Base-by-base conservation (phyloP, 305 asterid genomes). In the Coffea humblotiana region DNA sequence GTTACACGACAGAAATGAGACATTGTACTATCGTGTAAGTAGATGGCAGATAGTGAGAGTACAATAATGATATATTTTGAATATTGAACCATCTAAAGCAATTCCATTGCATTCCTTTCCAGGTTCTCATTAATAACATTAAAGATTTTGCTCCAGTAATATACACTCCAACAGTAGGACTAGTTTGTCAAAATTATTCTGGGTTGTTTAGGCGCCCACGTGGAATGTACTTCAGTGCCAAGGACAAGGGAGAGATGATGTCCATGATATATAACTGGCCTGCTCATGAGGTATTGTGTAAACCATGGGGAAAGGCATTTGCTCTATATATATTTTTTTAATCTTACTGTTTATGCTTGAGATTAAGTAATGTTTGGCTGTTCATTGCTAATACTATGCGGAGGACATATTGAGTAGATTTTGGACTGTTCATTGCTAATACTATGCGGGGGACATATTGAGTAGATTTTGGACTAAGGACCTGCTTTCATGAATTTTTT, bases 211-310 rank as follows among this genome's bases (percentile, higher is more conserved):
- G 99, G 73, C 95, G 99, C 64, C 99, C 99, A 43, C 98, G 99
- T 78, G 99, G 99, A 80, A 96, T 96, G 99, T 96, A 96, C 83
- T 96, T 96, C 93, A 92, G 97, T 87, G 98, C 98, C 87, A 96
- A 90, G 88, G 99, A 96, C 81, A 96, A 90, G 90, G 99, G 99
- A 82, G 99, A 96, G 88, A 96, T 96, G 99, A 94, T 96, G 99
- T 96, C 99, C 79, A 94, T 96, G 98, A 93, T 96, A 86, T 93
- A 91, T 82, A 96, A 96, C 85, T 96, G 99, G 99, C 99, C 99
- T 80, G 86, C 91, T 74, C 84, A 82, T 74, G 89, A 96, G 97
- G 99, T 96, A 85, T 81, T 68, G 27, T 74, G 74, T 79, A 54
- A 80, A 76, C 73, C 66, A 52, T 77, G 25, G 73, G 64, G 45